phyloP scores from a whole-genome alignment of 2,329 filamentous ascomycete genomes.

The Colletotrichum gigasporum region DNA sequence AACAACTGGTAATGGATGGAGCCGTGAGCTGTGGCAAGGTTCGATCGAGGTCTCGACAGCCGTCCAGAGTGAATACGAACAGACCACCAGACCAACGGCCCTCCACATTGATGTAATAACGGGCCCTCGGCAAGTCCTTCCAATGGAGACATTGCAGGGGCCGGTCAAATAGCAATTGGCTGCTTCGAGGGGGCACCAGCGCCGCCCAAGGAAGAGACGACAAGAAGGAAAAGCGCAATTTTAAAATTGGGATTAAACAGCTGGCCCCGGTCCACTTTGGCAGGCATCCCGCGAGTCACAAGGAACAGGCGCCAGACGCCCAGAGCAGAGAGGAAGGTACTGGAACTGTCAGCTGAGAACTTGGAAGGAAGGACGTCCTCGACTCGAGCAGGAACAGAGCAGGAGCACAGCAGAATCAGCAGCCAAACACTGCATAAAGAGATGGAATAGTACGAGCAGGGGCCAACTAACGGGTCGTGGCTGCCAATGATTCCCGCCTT shows the following conservation, averaged over 20 bases:
- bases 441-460: too few species aligned
- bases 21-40: slow-evolving; percentile 14
- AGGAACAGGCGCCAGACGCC: not conserved
- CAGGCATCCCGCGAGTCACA: slow-evolving; percentile 20
- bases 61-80: slow-evolving; percentile 25
- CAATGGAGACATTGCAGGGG: slow-evolving; percentile 13
- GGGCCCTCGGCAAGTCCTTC: slow-evolving; percentile 8
- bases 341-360: too few species aligned
- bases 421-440: too few species aligned
- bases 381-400: too few species aligned
- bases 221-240: slow-evolving; percentile 14
- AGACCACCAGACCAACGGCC: slow-evolving; percentile 24
- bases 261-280: slow-evolving; percentile 17
- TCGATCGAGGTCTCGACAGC: slow-evolving; percentile 17
- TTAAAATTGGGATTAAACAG: slow-evolving; percentile 26
- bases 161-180: slow-evolving; percentile 1
- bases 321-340: too few species aligned
- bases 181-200: not conserved
- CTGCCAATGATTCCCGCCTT: too few species aligned
- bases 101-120: slow-evolving; percentile 29
- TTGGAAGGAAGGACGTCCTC: too few species aligned
- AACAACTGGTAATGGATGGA: slow-evolving; percentile 4
- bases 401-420: too few species aligned
- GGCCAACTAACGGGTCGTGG: too few species aligned
- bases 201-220: not conserved